Evolutionary conservation across 1,284 basidiomycete species (phyloP), one percentile per base, ranked within the genome.

Genomic region (Tilletia walkeri): DNA sequence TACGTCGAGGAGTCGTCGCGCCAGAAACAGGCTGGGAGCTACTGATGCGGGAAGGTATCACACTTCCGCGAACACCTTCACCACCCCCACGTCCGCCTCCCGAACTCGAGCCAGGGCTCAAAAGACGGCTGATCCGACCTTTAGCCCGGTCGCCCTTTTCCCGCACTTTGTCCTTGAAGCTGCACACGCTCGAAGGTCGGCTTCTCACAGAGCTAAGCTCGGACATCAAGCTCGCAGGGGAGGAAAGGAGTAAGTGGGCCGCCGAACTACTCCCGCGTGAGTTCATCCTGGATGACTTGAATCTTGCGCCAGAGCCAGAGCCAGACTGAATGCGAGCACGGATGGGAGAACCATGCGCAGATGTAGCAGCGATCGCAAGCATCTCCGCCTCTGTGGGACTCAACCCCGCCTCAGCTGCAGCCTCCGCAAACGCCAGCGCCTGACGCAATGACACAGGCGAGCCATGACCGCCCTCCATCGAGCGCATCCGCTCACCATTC

Each of bases 341-440:
- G 16, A 53, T 10, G 2, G 18, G 50, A 9, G 50, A 53, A 24
- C 50, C 50, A 18, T 9, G 50, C 2, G 16, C 50, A 7, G 50
- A 53, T 1, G 50, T 53, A 18, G 50, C 50, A 18, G 50, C 50
- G 20, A 53, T 53, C 18, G 50, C 50, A 18, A 53, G 50, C 50
- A 53, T 53, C 50, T 53, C 50, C 20, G 50, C 50, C 50, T 53
- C 50, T 18, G 50, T 53, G 16, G 50, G 50, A 18, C 50, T 53
- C 50, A 53, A 5, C 20, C 50, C 50, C 1, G 50, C 50, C 50
- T 18, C 50, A 53, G 50, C 50, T 6, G 50, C 50, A 10, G 50
- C 50, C 50, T 53, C 50, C 20, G 50, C 50, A 53, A 53, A 53
- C n/a, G 50, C 50, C 16, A 53, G 16, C 50, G 50, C 50, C 4